Conservation (phyloP, 257 asterid genomes). For the Plantago major region DNA sequence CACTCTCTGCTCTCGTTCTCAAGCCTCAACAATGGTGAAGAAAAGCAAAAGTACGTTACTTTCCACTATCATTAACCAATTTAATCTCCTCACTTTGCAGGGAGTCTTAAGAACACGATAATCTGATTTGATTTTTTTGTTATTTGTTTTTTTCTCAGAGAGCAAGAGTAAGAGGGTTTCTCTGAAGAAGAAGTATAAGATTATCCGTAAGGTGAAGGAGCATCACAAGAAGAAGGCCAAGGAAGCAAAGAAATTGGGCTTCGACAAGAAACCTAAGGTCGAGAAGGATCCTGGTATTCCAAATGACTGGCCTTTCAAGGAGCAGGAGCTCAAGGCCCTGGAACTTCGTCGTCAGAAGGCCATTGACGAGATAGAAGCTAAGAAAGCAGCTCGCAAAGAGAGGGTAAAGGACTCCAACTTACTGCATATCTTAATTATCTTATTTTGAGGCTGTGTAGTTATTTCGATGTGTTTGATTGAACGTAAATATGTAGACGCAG, state of each 20-base stretch:
- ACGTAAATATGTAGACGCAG: too few species aligned
- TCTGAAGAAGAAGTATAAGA: constrained; percentile 79
- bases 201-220: constrained; percentile 73
- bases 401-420: constrained; percentile 42
- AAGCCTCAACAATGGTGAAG: constrained; percentile 59
- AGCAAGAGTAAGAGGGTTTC: constrained; percentile 91
- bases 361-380: constrained; percentile 65
- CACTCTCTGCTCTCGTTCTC: neutral
- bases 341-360: constrained; percentile 74
- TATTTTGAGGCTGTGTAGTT: neutral
- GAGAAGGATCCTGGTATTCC: constrained; percentile 96
- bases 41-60: constrained; percentile 56
- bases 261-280: constrained; percentile 48
- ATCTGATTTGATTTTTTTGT: neutral
- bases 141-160: constrained; percentile 37
- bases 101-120: neutral
- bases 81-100: neutral
- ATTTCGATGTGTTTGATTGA: too few species aligned
- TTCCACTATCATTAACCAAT: neutral
- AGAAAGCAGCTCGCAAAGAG: constrained; percentile 91
- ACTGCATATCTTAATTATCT: neutral
- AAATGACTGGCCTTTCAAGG: constrained; percentile 93
- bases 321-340: constrained; percentile 88
- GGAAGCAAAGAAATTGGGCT: constrained; percentile 74
- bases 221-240: constrained; percentile 90